Evolutionary conservation across 2,329 filamentous ascomycete species (phyloP), one percentile per base, ranked within the genome.

Genomic region (Colletotrichum cordylinicola): DNA sequence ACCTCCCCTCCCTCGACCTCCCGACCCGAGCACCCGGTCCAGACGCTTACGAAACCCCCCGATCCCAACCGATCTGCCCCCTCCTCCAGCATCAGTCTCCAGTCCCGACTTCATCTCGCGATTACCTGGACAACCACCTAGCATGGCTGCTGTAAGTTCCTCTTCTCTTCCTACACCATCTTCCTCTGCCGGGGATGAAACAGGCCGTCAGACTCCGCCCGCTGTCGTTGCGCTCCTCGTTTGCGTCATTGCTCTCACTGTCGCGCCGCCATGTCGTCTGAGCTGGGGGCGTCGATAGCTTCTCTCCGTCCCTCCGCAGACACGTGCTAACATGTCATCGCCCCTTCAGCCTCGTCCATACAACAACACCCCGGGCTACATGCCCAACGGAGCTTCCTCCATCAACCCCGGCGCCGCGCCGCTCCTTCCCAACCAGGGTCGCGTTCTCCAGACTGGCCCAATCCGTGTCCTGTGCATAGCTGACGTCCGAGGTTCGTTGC

Each of bases 381-480:
- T 93, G 82, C 90, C 91, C 80, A 93, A 94, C 85, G 92, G 92
- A 82, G 90, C 88, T 78, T 85, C 86, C 73, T 85, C 87, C 77
- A 83, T 90, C 60, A 90, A 89, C 78, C 87, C 91, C 55, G 91
- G 91, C 82, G 92, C 91, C 79, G 89, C 90, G 58, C 92, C 92
- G 78, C 90, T 93, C 71, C 87, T 93, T 75, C 92, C 92, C 72
- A 93, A 93, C 84, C 92, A 93, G 83, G 92, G 92, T 76, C 91
- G 92, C 78, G 84, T 94, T 78, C 88, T 94, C 81, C 91, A 94
- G 83, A 91, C 89, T 70, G 92, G 92, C 21, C 91, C 92, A 55
- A 90, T 93, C 77, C 88, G 93, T 85, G 90, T 94, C 69, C 88
- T 94, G 69, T 94, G 93, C 83, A 92, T 94, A 83, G 93, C 93